A percentile compares a stretch with the other conserved stretches of the same genome.
These are phyloP conservation scores for Candida suzukii DNA, from an alignment of 805 yeast genomes.

Conservation along the genomic window DNA sequence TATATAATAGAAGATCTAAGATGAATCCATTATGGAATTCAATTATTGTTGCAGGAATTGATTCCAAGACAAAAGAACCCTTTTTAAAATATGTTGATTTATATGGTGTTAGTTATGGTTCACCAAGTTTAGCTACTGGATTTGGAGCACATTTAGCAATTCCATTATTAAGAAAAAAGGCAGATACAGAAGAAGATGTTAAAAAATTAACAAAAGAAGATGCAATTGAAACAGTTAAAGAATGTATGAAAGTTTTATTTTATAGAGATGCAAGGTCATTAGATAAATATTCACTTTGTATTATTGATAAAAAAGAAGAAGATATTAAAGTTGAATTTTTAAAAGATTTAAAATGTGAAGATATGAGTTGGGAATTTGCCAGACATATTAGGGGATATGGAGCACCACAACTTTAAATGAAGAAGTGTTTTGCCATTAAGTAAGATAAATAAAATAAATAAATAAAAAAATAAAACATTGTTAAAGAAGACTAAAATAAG, in stretches of 20 bases:
- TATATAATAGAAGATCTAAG: conserved; percentile 84
- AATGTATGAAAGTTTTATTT: conserved; percentile 89
- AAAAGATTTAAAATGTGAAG: conserved; percentile 57
- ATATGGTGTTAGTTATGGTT: conserved; percentile 82
- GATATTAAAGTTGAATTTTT: conserved; percentile 41
- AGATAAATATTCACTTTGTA: conserved; percentile 77
- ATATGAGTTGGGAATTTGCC: conserved; percentile 89
- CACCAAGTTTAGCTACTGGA: conserved; percentile 92
- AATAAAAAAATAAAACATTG: no score
- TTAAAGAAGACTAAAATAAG: no score
- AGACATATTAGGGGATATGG: conserved; percentile 87
- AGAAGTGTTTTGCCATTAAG: no score
- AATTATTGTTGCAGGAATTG: conserved; percentile 82
- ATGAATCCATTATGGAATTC: conserved; percentile 98
- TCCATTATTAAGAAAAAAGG: conserved; percentile 81
- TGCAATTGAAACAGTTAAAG: conserved; percentile 70
- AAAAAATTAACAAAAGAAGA: conserved; percentile 60
- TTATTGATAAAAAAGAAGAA: conserved; percentile 58
- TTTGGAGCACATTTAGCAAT: conserved; percentile 93
- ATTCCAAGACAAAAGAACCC: conserved; percentile 54
- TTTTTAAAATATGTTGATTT: conserved; percentile 83
- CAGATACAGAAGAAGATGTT: conserved; percentile 73
- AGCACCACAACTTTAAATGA: conserved; percentile 24
- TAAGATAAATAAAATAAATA: not conserved
- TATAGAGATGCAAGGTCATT: conserved; percentile 95